phyloP scores from a whole-genome alignment of 495 filamentous ascomycete species.

The Hyaloscypha hepaticicola region DNA sequence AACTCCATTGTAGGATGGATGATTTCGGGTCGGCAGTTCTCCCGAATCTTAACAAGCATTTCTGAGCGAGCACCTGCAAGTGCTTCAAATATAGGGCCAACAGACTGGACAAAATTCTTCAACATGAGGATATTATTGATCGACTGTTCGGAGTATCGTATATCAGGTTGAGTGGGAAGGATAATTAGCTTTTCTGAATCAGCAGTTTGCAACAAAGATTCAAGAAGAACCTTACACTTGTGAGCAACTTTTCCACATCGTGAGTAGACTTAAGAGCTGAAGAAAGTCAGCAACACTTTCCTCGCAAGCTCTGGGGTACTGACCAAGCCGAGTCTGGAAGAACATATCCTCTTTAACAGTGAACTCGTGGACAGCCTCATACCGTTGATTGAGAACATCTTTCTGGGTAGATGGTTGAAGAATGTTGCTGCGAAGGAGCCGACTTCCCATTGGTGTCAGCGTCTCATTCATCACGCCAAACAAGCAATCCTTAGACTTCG shows the following conservation, averaged over 20 bases:
- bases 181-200: conserved; percentile 38
- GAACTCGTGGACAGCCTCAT: conserved; percentile 83
- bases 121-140: conserved; percentile 85
- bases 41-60: conserved; percentile 63
- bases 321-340: conserved; percentile 66
- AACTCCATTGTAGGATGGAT: conserved; percentile 57
- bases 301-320: conserved; percentile 7
- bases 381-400: conserved; percentile 59
- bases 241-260: conserved; percentile 68
- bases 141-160: conserved; percentile 70
- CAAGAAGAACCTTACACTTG: conserved; percentile 45
- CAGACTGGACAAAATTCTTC: conserved; percentile 73
- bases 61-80: conserved; percentile 63
- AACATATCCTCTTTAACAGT: conserved; percentile 86
- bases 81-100: conserved; percentile 66
- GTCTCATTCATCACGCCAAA: conserved; percentile 85
- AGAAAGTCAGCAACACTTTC: conserved; percentile 14
- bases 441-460: conserved; percentile 80
- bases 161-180: conserved; percentile 61
- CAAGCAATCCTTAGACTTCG: conserved; percentile 73
- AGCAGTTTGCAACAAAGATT: conserved; percentile 19
- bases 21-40: conserved; percentile 64
- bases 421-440: conserved; percentile 77
- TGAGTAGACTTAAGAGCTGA: conserved; percentile 70
- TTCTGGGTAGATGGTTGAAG: conserved; percentile 83